phyloP scores from a whole-genome alignment of 2,329 filamentous ascomycete species.

The Hyphodiscus sp. region DNA sequence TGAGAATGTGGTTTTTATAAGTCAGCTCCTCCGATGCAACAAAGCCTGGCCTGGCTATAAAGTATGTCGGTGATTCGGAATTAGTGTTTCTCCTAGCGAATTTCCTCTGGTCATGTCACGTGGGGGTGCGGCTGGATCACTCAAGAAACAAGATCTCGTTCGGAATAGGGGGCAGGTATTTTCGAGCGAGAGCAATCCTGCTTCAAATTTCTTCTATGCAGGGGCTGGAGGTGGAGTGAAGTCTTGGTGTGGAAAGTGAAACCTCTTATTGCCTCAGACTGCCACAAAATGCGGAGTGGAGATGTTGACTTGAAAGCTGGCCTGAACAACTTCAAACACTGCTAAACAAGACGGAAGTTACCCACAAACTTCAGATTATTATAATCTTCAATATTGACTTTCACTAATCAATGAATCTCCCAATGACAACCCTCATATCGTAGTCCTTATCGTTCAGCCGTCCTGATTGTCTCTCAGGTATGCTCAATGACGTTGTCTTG shows the following conservation, averaged over 20 bases:
- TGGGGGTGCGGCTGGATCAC: not conserved
- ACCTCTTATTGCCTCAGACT: constrained; percentile 4
- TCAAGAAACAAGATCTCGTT: not conserved
- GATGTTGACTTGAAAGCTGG: constrained; percentile 9
- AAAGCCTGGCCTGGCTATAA: not conserved
- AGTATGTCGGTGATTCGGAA: not conserved
- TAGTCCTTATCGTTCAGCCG: not conserved
- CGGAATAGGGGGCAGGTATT: not conserved
- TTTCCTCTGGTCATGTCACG: too few relatives aligned
- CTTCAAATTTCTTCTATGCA: not conserved
- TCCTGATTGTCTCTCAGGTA: too few relatives aligned
- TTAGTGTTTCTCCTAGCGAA: not conserved
- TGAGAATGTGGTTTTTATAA: not conserved
- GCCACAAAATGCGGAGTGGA: not conserved
- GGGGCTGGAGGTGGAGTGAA: not conserved
- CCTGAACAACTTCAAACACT: not conserved
- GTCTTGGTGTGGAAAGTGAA: constrained; percentile 9
- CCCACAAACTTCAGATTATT: not conserved
- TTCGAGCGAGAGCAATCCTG: not conserved
- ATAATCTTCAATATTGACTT: not conserved
- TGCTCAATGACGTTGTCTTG: not conserved
- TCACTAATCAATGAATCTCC: not conserved
- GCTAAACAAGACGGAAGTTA: not conserved
- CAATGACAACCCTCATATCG: not conserved
- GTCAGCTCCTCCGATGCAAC: not conserved